Evolutionary conservation across 2,329 filamentous ascomycete species (phyloP).

Genomic region (Sclerotinia glacialis): DNA sequence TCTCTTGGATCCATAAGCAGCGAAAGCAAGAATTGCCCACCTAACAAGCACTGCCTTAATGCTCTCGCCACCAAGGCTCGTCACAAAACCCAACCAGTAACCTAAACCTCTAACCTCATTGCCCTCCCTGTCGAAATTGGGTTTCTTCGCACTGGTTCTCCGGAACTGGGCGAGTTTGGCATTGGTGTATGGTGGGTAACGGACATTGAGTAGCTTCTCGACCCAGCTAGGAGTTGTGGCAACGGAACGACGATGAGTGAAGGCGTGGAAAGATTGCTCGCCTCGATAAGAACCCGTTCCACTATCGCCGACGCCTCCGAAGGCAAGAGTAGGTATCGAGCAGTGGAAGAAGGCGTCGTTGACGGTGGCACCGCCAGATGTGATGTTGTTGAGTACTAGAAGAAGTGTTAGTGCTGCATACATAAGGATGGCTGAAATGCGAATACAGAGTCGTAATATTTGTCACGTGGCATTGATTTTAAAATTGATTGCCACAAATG

Average conservation of each 20-base stretch:
- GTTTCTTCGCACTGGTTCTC: slow-evolving; percentile 46
- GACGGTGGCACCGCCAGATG: slow-evolving; percentile 65
- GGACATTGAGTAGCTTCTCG: slow-evolving; percentile 62
- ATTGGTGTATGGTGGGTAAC: slow-evolving; percentile 62
- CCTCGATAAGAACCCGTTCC: slow-evolving; percentile 77
- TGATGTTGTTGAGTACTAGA: slow-evolving; percentile 58
- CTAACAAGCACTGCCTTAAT: slow-evolving; percentile 30
- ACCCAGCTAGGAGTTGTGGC: slow-evolving; percentile 65
- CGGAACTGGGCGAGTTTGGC: slow-evolving; percentile 46
- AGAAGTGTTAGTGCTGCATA: slow-evolving; percentile 21
- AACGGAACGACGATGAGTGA: slow-evolving; percentile 58
- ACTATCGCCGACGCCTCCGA: slow-evolving; percentile 80
- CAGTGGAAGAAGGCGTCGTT: slow-evolving; percentile 70
- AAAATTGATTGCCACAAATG: not conserved
- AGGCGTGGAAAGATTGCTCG: slow-evolving; percentile 67
- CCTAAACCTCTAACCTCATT: slow-evolving; percentile 49
- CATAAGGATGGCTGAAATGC: not conserved
- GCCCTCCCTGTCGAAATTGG: slow-evolving; percentile 62
- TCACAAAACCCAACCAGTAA: slow-evolving; percentile 54
- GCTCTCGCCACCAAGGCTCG: slow-evolving; percentile 51
- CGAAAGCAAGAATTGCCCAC: slow-evolving; percentile 20
- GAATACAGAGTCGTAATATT: not conserved
- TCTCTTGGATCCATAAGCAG: slow-evolving; percentile 18
- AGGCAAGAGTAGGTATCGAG: slow-evolving; percentile 67
- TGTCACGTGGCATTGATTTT: not conserved